Percentiles rank a stretch among this genome's conserved stretches.
Conservation (phyloP, 805 yeast genomes). For the Torulaspora quercuum region DNA sequence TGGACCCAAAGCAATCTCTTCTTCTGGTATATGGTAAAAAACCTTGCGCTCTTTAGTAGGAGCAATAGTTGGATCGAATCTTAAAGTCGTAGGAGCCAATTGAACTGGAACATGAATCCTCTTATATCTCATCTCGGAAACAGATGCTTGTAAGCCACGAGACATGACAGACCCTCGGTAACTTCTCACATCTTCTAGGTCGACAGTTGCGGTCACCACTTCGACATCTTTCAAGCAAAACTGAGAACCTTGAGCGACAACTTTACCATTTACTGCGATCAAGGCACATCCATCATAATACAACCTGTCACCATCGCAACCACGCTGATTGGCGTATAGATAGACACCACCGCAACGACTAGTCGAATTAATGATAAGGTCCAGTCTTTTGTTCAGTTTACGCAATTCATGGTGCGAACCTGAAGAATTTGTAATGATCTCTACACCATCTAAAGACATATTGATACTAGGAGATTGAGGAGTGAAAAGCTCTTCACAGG, state of each 20-base stretch:
- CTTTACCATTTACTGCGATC: constrained; percentile 86
- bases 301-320: constrained; percentile 96
- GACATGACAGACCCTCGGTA: constrained; percentile 70
- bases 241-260: constrained; percentile 91
- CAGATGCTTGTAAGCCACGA: constrained; percentile 64
- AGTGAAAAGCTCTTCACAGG: constrained; percentile 96
- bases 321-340: constrained; percentile 89
- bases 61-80: constrained; percentile 56
- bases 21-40: constrained; percentile 78
- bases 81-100: constrained; percentile 55
- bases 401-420: constrained; percentile 98
- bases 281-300: constrained; percentile 97
- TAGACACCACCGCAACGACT: constrained; percentile 96
- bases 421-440: constrained; percentile 88
- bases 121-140: constrained; percentile 40
- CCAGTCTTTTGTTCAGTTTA: constrained; percentile 79
- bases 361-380: constrained; percentile 86
- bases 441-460: constrained; percentile 95
- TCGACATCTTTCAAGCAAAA: constrained; percentile 89
- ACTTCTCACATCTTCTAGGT: constrained; percentile 83
- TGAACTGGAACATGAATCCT: constrained; percentile 62
- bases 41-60: constrained; percentile 56
- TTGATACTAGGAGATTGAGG: constrained; percentile 93
- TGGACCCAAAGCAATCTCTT: constrained; percentile 96
- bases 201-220: constrained; percentile 92